A percentile compares a stretch with the other conserved stretches of the same genome.
phyloP scores from a whole-genome alignment of 306 rosid genomes.

The Astragalus membranaceus region DNA sequence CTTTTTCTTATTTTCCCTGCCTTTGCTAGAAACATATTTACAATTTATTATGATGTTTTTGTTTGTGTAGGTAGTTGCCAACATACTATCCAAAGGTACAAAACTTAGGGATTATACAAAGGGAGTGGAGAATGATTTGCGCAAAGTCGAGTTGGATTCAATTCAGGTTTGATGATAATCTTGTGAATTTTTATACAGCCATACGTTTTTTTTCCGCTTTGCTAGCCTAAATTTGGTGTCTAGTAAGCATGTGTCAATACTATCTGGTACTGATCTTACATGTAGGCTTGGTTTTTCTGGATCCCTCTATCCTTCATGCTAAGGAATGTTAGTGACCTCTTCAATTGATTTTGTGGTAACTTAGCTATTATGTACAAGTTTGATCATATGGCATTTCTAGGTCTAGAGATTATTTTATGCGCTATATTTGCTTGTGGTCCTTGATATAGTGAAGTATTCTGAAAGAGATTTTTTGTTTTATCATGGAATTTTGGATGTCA shows the following conservation, averaged over 20 bases:
- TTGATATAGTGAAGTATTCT: neutral
- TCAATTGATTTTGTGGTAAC: neutral
- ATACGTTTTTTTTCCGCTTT: neutral
- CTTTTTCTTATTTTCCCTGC: neutral
- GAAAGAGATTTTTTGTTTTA: neutral
- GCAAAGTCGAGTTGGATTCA: constrained; percentile 91
- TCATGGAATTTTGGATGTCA: neutral
- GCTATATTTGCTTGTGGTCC: neutral
- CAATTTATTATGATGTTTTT: constrained; percentile 1
- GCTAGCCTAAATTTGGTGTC: neutral
- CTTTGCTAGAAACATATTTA: neutral
- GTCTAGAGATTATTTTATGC: neutral
- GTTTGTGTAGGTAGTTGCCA: constrained; percentile 68
- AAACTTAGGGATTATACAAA: constrained; percentile 83
- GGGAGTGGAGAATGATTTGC: constrained; percentile 89
- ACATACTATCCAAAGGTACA: constrained; percentile 81
- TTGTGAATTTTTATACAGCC: constrained; percentile 1
- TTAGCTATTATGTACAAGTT: neutral
- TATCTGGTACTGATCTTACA: neutral
- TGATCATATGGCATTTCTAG: neutral
- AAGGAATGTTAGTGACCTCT: neutral
- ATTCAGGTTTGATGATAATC: constrained; percentile 64
- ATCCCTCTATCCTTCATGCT: neutral
- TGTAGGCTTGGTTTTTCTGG: neutral
- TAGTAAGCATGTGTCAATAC: neutral